Base-by-base conservation (phyloP, 164 flowering plant species). In the Aristolochia fimbriata region DNA sequence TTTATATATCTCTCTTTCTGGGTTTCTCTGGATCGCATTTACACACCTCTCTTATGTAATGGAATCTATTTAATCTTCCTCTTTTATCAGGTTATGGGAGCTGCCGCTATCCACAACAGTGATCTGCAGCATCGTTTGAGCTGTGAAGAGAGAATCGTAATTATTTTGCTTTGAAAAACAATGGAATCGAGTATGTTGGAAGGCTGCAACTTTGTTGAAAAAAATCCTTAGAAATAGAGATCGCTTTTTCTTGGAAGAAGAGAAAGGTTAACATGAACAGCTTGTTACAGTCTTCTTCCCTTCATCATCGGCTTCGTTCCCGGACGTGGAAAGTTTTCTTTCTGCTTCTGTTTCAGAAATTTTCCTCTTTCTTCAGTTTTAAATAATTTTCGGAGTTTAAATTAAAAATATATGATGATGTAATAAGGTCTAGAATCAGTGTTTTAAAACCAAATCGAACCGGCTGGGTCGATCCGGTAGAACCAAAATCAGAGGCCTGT, bases 41-140 rank as follows among this genome's bases (percentile, higher is more conserved):
- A 2, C 19, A 5, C 52, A 4, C 12, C 1, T 49, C 52, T n/a
- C n/a, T n/a, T n/a, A n/a, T n/a, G n/a, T n/a, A n/a, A n/a, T n/a
- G n/a, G 22, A 6, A 6, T 17, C 19, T 49, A 0, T 2, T 3
- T 49, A 17, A 17, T 20, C 22, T 17, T 49, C 22, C 10, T 17
- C 30, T 49, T 17, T 49, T 6, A 49, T 54, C 57, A 54, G 57
- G 57, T 54, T 54, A 54, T 24, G 57, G 57, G 15, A 54, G 24
- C 16, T 54, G 57, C 57, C 57, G 27, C 57, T 54, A 54, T 24
- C 33, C 57, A 14, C 57, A 54, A 24, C 57, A 54, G 31, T 54
- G 16, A 54, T 54, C 21, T 50, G 19, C 43, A 6, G 43, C 43
- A 11, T 49, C 52, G 14, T 19, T 49, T 27, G 30, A 27, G 30